phyloP scores from a whole-genome alignment of 176 grass and related monocot genomes.

The Aegilops sharonensis region DNA sequence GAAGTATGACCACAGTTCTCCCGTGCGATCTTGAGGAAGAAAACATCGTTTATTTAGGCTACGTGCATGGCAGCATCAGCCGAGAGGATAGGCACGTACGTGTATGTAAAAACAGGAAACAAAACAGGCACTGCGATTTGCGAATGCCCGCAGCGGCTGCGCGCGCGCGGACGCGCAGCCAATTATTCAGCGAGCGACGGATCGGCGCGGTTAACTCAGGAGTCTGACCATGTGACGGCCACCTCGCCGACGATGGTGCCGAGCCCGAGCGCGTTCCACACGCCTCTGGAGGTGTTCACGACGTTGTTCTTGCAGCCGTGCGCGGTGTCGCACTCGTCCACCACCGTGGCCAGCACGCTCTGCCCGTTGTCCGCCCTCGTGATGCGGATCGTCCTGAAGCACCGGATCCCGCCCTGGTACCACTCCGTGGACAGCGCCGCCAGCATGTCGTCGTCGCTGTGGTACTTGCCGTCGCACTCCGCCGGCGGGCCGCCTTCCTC shows the following conservation, averaged over 20 bases:
- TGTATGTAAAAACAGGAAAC: neutral
- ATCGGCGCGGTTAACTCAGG: neutral
- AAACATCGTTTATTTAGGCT: neutral
- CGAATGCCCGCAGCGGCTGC: neutral
- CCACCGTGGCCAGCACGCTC: slow-evolving; percentile 19
- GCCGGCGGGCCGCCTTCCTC: neutral
- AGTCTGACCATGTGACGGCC: slow-evolving; percentile 37
- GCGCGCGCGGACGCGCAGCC: neutral
- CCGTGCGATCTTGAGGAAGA: neutral
- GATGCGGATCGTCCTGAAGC: slow-evolving; percentile 25
- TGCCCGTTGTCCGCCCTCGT: neutral
- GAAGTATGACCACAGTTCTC: neutral
- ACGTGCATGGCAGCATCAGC: neutral
- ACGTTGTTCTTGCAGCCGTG: slow-evolving; percentile 35
- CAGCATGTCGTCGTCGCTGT: slow-evolving; percentile 22
- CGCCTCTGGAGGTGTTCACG: slow-evolving; percentile 40
- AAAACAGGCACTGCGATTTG: neutral
- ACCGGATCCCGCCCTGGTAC: slow-evolving; percentile 11
- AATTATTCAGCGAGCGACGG: neutral
- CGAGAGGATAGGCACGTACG: neutral
- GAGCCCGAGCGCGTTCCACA: slow-evolving; percentile 47
- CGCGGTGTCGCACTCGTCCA: slow-evolving; percentile 44
- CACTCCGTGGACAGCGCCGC: slow-evolving; percentile 34
- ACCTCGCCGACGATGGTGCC: slow-evolving; percentile 31
- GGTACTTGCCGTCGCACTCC: slow-evolving; percentile 25